These are phyloP conservation scores for Mrakia frigida DNA, from an alignment of 768 basidiomycete species.

Conservation along the genomic window DNA sequence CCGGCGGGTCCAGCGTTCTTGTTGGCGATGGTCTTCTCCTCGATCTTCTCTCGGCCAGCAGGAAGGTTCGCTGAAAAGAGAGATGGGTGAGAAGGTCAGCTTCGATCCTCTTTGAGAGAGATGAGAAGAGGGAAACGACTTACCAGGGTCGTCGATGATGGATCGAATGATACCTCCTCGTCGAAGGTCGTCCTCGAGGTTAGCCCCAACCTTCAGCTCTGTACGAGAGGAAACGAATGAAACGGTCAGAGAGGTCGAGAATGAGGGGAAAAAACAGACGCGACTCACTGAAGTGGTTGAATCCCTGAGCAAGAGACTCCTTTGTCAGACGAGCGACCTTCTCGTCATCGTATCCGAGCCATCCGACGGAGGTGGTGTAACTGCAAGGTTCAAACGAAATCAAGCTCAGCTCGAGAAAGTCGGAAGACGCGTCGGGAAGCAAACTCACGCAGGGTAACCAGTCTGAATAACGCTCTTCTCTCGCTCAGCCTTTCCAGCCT, in stretches of 20 bases:
- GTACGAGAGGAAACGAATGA: not conserved
- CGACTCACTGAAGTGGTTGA: conserved; percentile 83
- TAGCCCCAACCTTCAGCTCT: conserved; percentile 89
- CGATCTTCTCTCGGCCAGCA: conserved; percentile 28
- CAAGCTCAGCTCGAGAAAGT: not conserved
- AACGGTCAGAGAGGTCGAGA: not conserved
- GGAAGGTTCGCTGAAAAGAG: conserved; percentile 6
- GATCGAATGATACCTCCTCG: conserved; percentile 84
- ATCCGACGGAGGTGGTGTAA: conserved; percentile 7
- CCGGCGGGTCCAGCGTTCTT: conserved; percentile 63
- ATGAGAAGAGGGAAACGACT: conserved; percentile 41
- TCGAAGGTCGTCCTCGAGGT: conserved; percentile 73
- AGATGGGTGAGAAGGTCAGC: not conserved
- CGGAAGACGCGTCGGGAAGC: conserved; percentile 74
- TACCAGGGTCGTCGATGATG: conserved; percentile 75
- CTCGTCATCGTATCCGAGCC: conserved; percentile 76
- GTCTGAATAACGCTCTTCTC: conserved; percentile 66
- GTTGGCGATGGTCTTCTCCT: conserved; percentile 21
- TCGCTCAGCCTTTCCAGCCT: conserved; percentile 68
- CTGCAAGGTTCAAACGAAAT: not conserved
- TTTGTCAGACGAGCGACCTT: conserved; percentile 80
- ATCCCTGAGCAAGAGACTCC: conserved; percentile 77
- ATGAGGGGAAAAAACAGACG: not conserved
- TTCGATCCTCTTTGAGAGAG: not conserved
- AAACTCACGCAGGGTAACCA: conserved; percentile 88